phyloP scores from a whole-genome alignment of 2,329 filamentous ascomycete species.

The Incumbomyces delicatus region DNA sequence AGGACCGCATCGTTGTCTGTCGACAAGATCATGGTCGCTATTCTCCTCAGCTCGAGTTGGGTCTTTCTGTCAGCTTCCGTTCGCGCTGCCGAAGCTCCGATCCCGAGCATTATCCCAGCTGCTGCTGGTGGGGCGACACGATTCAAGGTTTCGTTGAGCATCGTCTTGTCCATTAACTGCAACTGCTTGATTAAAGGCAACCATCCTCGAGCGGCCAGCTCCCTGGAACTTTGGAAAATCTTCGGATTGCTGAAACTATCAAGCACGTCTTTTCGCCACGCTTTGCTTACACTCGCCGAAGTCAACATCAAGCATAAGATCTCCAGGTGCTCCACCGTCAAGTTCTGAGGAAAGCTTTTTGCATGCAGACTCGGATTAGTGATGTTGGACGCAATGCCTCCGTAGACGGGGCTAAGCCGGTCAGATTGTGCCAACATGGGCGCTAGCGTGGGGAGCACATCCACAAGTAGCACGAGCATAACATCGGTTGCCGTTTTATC shows the following conservation, averaged over 20 bases:
- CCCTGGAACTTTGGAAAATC: conserved; percentile 65
- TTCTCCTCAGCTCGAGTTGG: conserved; percentile 76
- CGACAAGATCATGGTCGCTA: conserved; percentile 70
- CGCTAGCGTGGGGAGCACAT: conserved; percentile 68
- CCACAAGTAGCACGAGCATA: conserved; percentile 67
- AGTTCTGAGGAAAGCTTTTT: conserved; percentile 76
- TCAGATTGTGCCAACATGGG: conserved; percentile 80
- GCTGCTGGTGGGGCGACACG: conserved; percentile 77
- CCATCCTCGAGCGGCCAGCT: conserved; percentile 65
- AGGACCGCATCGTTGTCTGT: conserved; percentile 71
- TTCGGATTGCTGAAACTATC: conserved; percentile 86
- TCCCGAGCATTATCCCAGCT: conserved; percentile 96
- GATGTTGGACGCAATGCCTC: conserved; percentile 71
- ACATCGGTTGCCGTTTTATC: conserved; percentile 44
- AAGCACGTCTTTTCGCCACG: conserved; percentile 83
- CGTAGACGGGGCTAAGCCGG: conserved; percentile 66
- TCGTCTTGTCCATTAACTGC: conserved; percentile 76
- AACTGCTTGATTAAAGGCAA: conserved; percentile 75
- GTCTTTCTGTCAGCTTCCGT: conserved; percentile 92
- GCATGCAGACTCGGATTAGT: conserved; percentile 74
- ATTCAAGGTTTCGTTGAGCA: conserved; percentile 67
- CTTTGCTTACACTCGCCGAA: conserved; percentile 70
- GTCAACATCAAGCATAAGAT: conserved; percentile 69
- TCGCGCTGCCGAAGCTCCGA: conserved; percentile 84
- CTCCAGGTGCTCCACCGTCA: conserved; percentile 60